Evolutionary conservation across 495 filamentous ascomycete genomes (phyloP), one percentile per base, ranked within the genome.

Genomic region (Hyaloscypha hepaticicola): DNA sequence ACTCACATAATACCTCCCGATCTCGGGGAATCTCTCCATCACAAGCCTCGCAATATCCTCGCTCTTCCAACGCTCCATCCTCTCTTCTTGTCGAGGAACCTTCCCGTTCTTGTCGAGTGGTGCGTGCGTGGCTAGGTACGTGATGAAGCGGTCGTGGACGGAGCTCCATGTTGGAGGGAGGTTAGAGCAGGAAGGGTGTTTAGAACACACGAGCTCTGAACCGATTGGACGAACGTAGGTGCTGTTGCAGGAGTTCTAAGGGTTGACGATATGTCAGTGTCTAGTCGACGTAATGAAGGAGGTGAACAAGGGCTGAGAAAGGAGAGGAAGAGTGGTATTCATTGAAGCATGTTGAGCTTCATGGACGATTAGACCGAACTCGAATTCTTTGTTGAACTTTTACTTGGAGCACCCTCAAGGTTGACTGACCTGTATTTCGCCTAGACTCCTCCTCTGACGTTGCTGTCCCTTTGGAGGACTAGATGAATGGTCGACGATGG

Each of bases 101-200:
- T 56, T 51, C 5, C 64, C 64, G 19, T 63, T 56, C 29, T 29
- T 41, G 25, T 61, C 60, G 7, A 68, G 34, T 24, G 66, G 69
- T 19, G 69, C 64, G 27, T 71, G 69, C 1, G 65, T 71, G 3
- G 61, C 63, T 1, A 71, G 63, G 45, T 68, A 71, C 5, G 65
- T 57, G 27, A 71, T 68, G 55, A 71, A 66, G 19, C 63, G 57
- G 50, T 68, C 69, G 34, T 71, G 69, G 29, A 55, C 64, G 12
- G 21, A 0, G 27, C 29, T 60, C 69, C 66, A 68, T 7, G 28
- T 19, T 34, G 31, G 48, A 12, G 66, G 69, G 7, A 68, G 61
- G 8, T 12, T 22, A 21, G 53, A 50, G 55, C 63, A 66, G 11
- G 63, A 66, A 8, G 67, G 63, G 27, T 31, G 21, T 7, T 38